These are phyloP conservation scores for Boletus reticuloceps DNA, from an alignment of 768 basidiomycete species.

Conservation along the genomic window DNA sequence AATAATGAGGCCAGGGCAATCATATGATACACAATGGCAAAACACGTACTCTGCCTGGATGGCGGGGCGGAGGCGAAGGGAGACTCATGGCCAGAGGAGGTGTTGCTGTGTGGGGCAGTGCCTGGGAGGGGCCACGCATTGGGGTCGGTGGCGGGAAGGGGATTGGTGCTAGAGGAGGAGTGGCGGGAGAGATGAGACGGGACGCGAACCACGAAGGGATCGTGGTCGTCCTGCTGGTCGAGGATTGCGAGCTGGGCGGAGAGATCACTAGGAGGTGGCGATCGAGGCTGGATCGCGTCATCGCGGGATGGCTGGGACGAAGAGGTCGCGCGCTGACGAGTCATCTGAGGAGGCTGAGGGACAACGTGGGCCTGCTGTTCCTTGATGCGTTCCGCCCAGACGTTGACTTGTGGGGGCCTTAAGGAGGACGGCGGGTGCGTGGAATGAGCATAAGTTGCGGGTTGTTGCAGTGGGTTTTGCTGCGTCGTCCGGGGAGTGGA, in stretches of 20 bases:
- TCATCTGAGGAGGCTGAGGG: slow-evolving; percentile 15
- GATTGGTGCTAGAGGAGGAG: slow-evolving; percentile 24
- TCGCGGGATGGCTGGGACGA: slow-evolving; percentile 14
- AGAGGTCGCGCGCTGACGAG: slow-evolving; percentile 10
- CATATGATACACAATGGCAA: slow-evolving; percentile 8
- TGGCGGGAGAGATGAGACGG: slow-evolving; percentile 33
- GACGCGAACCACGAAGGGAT: slow-evolving; percentile 46
- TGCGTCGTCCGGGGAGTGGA: not conserved
- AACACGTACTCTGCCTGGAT: slow-evolving; percentile 39
- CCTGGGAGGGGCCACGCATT: slow-evolving; percentile 18
- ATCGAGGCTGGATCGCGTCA: slow-evolving; percentile 18
- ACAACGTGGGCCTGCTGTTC: slow-evolving; percentile 35
- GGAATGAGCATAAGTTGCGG: not conserved
- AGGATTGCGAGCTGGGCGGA: slow-evolving; percentile 21
- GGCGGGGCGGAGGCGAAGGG: slow-evolving; percentile 28
- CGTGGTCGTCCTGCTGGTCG: slow-evolving; percentile 30
- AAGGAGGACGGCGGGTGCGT: slow-evolving; percentile 4
- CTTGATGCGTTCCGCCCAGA: slow-evolving; percentile 43
- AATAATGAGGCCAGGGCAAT: slow-evolving; percentile 7
- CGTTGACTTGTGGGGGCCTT: slow-evolving; percentile 33
- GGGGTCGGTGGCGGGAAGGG: slow-evolving; percentile 18
- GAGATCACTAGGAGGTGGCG: slow-evolving; percentile 10
- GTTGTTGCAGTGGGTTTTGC: slow-evolving; percentile 4
- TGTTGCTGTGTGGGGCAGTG: slow-evolving; percentile 23
- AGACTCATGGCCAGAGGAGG: slow-evolving; percentile 35